Base-by-base conservation (phyloP, 495 filamentous ascomycete species). In the Trichoderma orchidacearum region DNA sequence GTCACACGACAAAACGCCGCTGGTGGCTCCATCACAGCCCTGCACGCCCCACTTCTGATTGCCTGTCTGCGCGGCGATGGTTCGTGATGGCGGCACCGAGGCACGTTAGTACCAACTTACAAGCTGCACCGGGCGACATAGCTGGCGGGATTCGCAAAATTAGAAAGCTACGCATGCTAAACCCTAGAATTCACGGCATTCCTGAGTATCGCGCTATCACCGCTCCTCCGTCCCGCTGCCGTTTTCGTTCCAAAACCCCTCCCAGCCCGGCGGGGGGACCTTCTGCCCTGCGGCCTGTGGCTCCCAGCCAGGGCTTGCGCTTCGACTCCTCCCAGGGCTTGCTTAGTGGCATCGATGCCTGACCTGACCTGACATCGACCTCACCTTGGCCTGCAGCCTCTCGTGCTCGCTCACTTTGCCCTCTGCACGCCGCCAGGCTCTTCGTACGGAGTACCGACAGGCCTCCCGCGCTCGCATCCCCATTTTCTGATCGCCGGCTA, bases 1-100 rank as follows among this genome's bases (percentile, higher is more conserved):
- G 41, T 48, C 41, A 48, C 41, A 48, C 41, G 41, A 48, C 18
- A 18, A 36, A 36, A 11, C n/a, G n/a, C n/a, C n/a, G n/a, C n/a
- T n/a, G 2, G 17, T 2, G 15, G 17, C 5, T n/a, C 35, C 35
- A 18, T 21, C 36, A n/a, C 36, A 45, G 36, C 36, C 36, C 36
- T 45, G 41, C 36, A 18, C n/a, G n/a, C 41, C 41, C 41, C 41
- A 48, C 41, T 17, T 18, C 41, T 23, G 41, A 48, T 48, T 27
- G 41, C 41, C 41, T 48, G 41, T 48, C n/a, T n/a, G n/a, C n/a
- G n/a, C n/a, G n/a, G n/a, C 41, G 41, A 48, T 48, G 36, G 36
- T 48, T 48, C 41, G 41, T 48, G 41, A 48, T 48, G 41, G 41
- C 41, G 41, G 13, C 21, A 23, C 11, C 13, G 41, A 15, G 11